Evolutionary conservation across 2,329 filamentous ascomycete species (phyloP).

Genomic region (Cladophialophora carrionii): DNA sequence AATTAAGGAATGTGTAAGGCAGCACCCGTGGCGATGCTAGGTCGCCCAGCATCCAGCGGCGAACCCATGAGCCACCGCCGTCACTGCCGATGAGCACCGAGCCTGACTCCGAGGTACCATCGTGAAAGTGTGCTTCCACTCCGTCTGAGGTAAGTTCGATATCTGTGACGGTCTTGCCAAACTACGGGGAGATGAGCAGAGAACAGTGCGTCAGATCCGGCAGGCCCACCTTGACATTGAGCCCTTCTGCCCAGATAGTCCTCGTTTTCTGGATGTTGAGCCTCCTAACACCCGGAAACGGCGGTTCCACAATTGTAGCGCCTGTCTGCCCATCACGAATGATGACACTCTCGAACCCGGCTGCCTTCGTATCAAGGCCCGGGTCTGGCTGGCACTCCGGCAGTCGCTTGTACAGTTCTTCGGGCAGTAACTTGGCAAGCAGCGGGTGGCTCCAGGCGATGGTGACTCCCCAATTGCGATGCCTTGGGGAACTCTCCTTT

Average conservation of each 20-base stretch:
- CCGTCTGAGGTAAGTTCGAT: constrained; percentile 27
- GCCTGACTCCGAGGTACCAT: constrained; percentile 35
- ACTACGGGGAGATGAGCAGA: constrained; percentile 14
- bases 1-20: constrained; percentile 33
- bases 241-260: constrained; percentile 41
- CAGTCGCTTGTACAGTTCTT: constrained; percentile 41
- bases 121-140: constrained; percentile 33
- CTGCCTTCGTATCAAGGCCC: constrained; percentile 35
- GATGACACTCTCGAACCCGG: constrained; percentile 32
- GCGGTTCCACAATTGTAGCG: constrained; percentile 41
- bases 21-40: constrained; percentile 23
- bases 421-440: constrained; percentile 44
- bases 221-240: constrained; percentile 35
- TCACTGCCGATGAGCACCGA: constrained; percentile 37
- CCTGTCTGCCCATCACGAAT: constrained; percentile 32
- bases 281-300: constrained; percentile 41
- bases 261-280: constrained; percentile 46
- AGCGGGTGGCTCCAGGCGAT: constrained; percentile 46
- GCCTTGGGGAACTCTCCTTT: constrained; percentile 31
- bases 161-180: constrained; percentile 29
- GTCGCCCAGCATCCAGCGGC: constrained; percentile 32
- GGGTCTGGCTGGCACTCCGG: constrained; percentile 45
- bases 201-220: neutral
- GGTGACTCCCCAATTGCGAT: constrained; percentile 36
- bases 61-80: constrained; percentile 34